These are phyloP conservation scores for Ascochyta rabiei DNA, from an alignment of 2,329 filamentous ascomycete genomes.

Conservation along the genomic window DNA sequence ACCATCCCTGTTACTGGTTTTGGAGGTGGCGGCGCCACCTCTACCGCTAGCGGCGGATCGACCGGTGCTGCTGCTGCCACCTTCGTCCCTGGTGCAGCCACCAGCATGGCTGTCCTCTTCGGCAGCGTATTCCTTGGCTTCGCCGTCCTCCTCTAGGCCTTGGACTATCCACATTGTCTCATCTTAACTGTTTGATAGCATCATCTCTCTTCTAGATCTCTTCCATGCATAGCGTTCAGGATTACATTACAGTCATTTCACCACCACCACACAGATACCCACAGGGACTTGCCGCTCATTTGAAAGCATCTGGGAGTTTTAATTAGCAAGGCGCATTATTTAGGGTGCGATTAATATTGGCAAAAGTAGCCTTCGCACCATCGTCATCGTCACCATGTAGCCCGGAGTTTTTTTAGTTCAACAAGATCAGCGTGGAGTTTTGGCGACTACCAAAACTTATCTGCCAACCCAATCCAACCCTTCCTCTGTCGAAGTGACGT, in stretches of 20 bases:
- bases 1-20: slow-evolving; percentile 42
- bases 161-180: not conserved
- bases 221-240: slow-evolving; percentile 22
- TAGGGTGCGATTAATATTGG: slow-evolving; percentile 6
- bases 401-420: slow-evolving; percentile 13
- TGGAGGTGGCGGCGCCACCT: slow-evolving; percentile 29
- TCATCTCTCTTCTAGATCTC: slow-evolving; percentile 10
- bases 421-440: slow-evolving; percentile 10
- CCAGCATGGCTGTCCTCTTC: slow-evolving; percentile 61
- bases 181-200: not conserved
- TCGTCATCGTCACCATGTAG: slow-evolving; percentile 2
- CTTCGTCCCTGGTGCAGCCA: slow-evolving; percentile 61
- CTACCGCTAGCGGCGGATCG: slow-evolving; percentile 5
- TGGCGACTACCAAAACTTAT: slow-evolving; percentile 1
- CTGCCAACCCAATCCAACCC: not conserved
- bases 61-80: slow-evolving; percentile 48
- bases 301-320: slow-evolving; percentile 12
- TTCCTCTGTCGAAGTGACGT: not conserved
- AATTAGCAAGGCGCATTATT: slow-evolving; percentile 17
- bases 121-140: slow-evolving; percentile 65
- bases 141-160: slow-evolving; percentile 48
- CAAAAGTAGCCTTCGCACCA: slow-evolving; percentile 11
- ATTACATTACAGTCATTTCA: slow-evolving; percentile 21
- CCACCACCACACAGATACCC: slow-evolving; percentile 16
- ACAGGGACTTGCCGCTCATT: slow-evolving; percentile 21